These are phyloP conservation scores for Lolium perenne DNA, from an alignment of 176 grass and related monocot genomes.

Conservation along the genomic window DNA sequence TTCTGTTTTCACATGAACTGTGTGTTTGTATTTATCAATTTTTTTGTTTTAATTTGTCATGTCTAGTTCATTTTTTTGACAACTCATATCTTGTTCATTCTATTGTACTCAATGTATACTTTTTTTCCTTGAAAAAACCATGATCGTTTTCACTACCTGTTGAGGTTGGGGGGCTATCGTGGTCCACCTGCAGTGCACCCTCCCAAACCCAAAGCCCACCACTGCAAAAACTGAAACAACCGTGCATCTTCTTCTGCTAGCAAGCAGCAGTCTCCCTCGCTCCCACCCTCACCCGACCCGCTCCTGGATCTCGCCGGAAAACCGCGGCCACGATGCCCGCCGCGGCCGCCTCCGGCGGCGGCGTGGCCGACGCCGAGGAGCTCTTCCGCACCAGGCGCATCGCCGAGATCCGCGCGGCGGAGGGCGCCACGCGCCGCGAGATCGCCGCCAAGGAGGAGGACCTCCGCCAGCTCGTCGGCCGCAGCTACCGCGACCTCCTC, in stretches of 20 bases:
- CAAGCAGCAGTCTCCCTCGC: conserved; percentile 28
- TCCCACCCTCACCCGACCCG: background rate
- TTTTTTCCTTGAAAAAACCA: too few species aligned
- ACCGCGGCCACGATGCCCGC: conserved; percentile 45
- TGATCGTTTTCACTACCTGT: too few species aligned
- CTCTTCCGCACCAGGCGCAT: conserved; percentile 91
- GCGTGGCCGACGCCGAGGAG: conserved; percentile 73
- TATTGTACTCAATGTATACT: too few species aligned
- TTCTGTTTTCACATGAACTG: too few species aligned
- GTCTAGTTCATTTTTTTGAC: too few species aligned
- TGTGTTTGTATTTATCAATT: too few species aligned
- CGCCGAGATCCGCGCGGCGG: conserved; percentile 78
- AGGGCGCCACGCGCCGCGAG: conserved; percentile 71
- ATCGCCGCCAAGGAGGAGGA: conserved; percentile 97
- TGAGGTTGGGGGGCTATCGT: too few species aligned
- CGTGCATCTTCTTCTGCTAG: conserved; percentile 28
- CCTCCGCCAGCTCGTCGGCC: conserved; percentile 91
- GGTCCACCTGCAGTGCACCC: conserved; percentile 8
- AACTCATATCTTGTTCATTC: too few species aligned
- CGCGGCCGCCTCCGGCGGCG: conserved; percentile 43
- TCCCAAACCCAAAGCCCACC: background rate
- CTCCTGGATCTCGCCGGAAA: conserved; percentile 58
- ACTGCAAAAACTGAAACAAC: conserved; percentile 32
- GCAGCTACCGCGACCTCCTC: conserved; percentile 96
- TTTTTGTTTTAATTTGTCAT: too few species aligned